Evolutionary conservation across 1,284 basidiomycete species (phyloP), one percentile per base, ranked within the genome.

Genomic region (Heterobasidion annosum): DNA sequence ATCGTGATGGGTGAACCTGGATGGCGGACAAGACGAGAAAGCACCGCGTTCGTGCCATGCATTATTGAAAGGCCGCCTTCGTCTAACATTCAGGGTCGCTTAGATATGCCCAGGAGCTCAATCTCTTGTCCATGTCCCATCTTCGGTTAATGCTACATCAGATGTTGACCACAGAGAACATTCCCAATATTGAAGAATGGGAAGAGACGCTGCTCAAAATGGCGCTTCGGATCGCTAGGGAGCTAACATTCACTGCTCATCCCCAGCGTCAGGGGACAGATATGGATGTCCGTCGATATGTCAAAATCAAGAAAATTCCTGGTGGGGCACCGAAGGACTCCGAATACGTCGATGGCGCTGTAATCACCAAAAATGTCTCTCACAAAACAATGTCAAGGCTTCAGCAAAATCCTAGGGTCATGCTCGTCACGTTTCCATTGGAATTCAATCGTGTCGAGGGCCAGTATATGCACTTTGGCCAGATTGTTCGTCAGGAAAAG

Each of bases 301-400:
- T 99, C 60, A 99, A 99, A 74, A 95, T 99, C 70, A 99, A 99
- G 75, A 96, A 97, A 69, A 90, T 99, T 16, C 95, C 97, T 0
- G 97, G 97, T 12, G 97, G 97, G 10, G 77, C 81, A 51, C 93
- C 95, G 37, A 80, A 76, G 34, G 93, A 99, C 67, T 97, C 93
- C 10, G 95, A 98, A 74, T 99, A 96, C 64, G 91, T 99, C 51
- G 91, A 96, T 59, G 97, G 97, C 2, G 93, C 91, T 9, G 94
- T 99, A 50, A 97, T 98, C 65, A 96, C 94, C 18, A 98, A 99
- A 76, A 98, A 99, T 62, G 88, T 98, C 6, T 92, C 95, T 4
- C 96, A 98, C 68, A 98, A 98, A 71, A 82, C 82, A 60, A 92
- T 92, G 89, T 73, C 82, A 32, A 75, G 84, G 53, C 76, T 74